phyloP scores from a whole-genome alignment of 2,329 filamentous ascomycete species.

The Colletotrichum caudatum region DNA sequence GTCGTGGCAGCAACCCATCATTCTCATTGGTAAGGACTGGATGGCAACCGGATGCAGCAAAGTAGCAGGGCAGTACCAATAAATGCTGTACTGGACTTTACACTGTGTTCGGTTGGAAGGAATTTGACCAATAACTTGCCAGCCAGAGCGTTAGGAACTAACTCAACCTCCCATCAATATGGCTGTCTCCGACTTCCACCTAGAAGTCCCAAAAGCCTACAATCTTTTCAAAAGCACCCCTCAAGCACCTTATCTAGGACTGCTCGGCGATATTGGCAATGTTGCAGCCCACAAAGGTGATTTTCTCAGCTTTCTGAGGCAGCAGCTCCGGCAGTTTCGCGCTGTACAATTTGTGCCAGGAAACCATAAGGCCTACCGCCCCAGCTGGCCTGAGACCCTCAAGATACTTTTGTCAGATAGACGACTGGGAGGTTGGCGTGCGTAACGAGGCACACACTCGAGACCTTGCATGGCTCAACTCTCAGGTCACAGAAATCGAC shows the following conservation, averaged over 20 bases:
- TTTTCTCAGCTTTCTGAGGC: conserved; percentile 59
- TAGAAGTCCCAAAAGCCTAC: conserved; percentile 64
- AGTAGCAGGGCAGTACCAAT: no score
- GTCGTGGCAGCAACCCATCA: no score
- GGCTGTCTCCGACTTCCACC: conserved; percentile 67
- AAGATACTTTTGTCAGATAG: conserved; percentile 58
- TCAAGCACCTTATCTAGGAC: conserved; percentile 62
- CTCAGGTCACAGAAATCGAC: conserved; percentile 47
- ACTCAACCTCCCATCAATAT: background rate
- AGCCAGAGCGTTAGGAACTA: background rate
- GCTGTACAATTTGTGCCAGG: conserved; percentile 65
- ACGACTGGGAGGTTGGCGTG: conserved; percentile 52
- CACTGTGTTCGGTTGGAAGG: no score
- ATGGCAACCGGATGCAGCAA: no score
- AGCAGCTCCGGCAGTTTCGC: conserved; percentile 61
- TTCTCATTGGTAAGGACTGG: no score
- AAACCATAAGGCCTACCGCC: conserved; percentile 68
- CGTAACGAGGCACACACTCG: conserved; percentile 54
- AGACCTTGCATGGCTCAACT: conserved; percentile 60
- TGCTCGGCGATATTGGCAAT: conserved; percentile 69
- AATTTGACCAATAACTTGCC: background rate
- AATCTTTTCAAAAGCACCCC: conserved; percentile 61
- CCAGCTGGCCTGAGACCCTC: conserved; percentile 52
- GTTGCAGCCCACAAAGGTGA: conserved; percentile 54
- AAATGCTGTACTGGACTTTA: no score